A percentile compares a stretch with the other conserved stretches of the same genome.
These are phyloP conservation scores for Neonothopanus nambi DNA, from an alignment of 1,284 basidiomycete species.

Conservation along the genomic window DNA sequence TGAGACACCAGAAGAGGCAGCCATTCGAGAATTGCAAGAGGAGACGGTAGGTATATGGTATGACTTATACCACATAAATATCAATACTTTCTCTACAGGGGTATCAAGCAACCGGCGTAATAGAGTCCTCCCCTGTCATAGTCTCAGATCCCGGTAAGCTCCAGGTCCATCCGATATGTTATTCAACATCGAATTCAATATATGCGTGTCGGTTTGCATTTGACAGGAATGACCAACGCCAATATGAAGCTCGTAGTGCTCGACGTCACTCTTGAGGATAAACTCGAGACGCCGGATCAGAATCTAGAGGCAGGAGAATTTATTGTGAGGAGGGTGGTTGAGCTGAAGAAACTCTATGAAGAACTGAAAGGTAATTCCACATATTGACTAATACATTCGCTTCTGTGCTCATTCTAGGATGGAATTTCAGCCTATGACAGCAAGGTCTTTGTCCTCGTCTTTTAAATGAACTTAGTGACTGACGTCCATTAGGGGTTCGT, in stretches of 20 bases:
- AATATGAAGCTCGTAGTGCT: constrained; percentile 79
- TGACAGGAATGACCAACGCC: constrained; percentile 79
- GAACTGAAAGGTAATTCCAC: constrained; percentile 61
- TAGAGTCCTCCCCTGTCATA: constrained; percentile 68
- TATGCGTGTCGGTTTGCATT: too few relatives aligned
- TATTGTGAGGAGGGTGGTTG: constrained; percentile 75
- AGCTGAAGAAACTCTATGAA: constrained; percentile 59
- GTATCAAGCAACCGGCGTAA: constrained; percentile 64
- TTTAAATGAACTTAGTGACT: constrained; percentile 2
- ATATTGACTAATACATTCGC: constrained; percentile 3
- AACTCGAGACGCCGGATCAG: constrained; percentile 60
- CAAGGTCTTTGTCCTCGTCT: constrained; percentile 41
- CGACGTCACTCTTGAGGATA: constrained; percentile 59
- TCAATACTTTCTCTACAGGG: constrained; percentile 38
- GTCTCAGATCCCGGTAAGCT: constrained; percentile 77
- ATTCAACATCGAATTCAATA: constrained; percentile 9
- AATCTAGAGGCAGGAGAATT: constrained; percentile 82
- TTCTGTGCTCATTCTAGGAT: constrained; percentile 7
- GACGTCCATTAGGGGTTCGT: constrained; percentile 56
- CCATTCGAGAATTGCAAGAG: constrained; percentile 85
- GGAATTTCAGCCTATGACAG: constrained; percentile 60
- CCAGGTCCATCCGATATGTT: too few relatives aligned
- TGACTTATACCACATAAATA: background rate
- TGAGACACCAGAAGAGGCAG: constrained; percentile 74
- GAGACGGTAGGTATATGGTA: constrained; percentile 55